These are phyloP conservation scores for Fusarium algeriense DNA, from an alignment of 2,329 filamentous ascomycete species.

Conservation along the genomic window DNA sequence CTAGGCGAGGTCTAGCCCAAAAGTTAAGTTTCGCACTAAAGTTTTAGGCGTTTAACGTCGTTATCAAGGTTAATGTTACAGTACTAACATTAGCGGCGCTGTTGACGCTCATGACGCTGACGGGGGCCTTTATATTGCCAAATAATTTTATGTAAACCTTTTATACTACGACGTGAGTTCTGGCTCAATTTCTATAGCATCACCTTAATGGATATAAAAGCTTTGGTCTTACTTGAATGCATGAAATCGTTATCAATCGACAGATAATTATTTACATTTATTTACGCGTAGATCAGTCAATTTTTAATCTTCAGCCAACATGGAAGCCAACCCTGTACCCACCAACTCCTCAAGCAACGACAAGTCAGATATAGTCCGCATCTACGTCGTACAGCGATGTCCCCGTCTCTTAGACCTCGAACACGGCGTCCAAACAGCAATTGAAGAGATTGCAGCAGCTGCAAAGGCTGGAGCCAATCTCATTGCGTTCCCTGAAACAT, in stretches of 20 bases:
- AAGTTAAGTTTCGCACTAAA: neutral
- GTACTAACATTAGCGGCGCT: neutral
- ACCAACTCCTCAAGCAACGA: neutral
- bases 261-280: neutral
- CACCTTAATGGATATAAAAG: neutral
- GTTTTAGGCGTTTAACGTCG: fast-evolving
- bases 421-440: neutral
- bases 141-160: neutral
- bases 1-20: neutral
- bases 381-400: neutral
- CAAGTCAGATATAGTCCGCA: neutral
- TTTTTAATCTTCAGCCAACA: neutral
- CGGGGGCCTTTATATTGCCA: neutral
- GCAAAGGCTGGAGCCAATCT: neutral
- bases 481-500: neutral
- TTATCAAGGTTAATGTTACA: too few relatives aligned
- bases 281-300: fast-evolving
- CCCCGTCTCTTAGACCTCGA: neutral
- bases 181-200: neutral
- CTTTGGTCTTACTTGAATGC: neutral
- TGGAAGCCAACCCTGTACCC: neutral
- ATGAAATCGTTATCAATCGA: fast-evolving
- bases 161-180: neutral
- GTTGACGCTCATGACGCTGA: neutral
- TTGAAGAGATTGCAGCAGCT: neutral